Evolutionary conservation across 306 rosid species (phyloP), one percentile per base, ranked within the genome.

Genomic region (Cucumis melo): DNA sequence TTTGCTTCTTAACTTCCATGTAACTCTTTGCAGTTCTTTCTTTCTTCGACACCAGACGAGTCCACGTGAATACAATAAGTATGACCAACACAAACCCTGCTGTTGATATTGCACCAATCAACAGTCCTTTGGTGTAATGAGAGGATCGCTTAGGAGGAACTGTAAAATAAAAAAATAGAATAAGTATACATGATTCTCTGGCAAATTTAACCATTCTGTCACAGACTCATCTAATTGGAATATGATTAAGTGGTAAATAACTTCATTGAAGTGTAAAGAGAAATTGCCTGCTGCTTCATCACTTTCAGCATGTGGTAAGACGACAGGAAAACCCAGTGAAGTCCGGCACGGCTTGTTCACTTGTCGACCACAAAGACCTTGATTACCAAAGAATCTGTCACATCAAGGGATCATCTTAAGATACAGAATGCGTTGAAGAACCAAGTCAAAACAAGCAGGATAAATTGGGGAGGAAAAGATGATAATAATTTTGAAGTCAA

Each of bases 301-400:
- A 61, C 99, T 95, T 72, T 63, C 89, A 38, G 97, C 93, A 75
- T 90, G 96, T 1, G 99, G 99, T 46, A 95, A 86, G 68, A 95
- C 93, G 23, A 89, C 99, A 63, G 99, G 99, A 75, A 92, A 95
- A 64, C 99, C 99, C 42, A 95, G 77, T 60, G 99, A 95, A 51
- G 99, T 89, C 46, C 90, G 85, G 76, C 99, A 95, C 4, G 89
- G 98, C 78, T 88, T 95, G 74, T 85, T 81, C 27, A 95, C 82
- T 89, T 95, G 99, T 65, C 92, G 89, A 55, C 99, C 98, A 77
- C 99, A 95, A 81, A 95, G 99, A 83, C 85, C 97, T 39, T 85
- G 83, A 80, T 95, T 95, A 5, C 98, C 99, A 42, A 76, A 74
- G 80, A 92, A 95, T 87, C 99, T 95, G 62, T 42, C 79, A 82